phyloP scores from a whole-genome alignment of 225 moss, liverwort and hornwort species.

The Marchantia polymorpha region DNA sequence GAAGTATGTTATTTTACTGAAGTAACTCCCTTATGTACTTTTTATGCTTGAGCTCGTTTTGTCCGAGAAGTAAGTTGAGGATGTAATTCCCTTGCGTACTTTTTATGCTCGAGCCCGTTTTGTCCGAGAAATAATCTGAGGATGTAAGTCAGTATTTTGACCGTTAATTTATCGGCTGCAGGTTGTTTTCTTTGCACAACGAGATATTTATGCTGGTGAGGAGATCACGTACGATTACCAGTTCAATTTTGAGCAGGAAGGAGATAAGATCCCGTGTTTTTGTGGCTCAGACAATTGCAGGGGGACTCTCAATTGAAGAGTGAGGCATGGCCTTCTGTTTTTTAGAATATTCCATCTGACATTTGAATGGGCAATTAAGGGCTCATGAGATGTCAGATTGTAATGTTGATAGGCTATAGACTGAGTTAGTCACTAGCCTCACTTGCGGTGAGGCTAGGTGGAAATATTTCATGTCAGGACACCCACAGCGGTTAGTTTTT shows the following conservation, averaged over 20 bases:
- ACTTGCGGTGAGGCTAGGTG: constrained; percentile 7
- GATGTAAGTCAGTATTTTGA: not conserved
- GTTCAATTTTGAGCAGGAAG: constrained; percentile 95
- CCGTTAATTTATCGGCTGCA: constrained; percentile 22
- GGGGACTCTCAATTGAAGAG: constrained; percentile 73
- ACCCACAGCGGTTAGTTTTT: not conserved
- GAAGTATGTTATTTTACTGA: no score
- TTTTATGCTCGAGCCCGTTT: no score
- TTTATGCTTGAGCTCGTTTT: no score
- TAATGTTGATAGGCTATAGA: constrained; percentile 8
- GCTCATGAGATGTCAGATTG: constrained; percentile 4
- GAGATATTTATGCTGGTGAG: constrained; percentile 85
- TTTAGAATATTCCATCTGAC: not conserved
- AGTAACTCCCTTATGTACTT: no score
- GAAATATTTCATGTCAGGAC: constrained; percentile 11
- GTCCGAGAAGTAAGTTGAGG: no score
- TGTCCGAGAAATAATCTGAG: no score
- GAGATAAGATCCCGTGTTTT: constrained; percentile 95
- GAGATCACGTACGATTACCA: constrained; percentile 97
- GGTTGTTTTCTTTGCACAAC: constrained; percentile 95
- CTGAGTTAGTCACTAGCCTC: constrained; percentile 2
- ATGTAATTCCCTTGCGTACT: no score
- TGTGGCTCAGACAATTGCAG: constrained; percentile 83
- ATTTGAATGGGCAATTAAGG: not conserved
- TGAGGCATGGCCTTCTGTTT: not conserved